Percentiles rank a stretch among this genome's conserved stretches.
These are phyloP conservation scores for Rutstroemia sp. DNA, from an alignment of 2,329 filamentous ascomycete species.

Conservation along the genomic window DNA sequence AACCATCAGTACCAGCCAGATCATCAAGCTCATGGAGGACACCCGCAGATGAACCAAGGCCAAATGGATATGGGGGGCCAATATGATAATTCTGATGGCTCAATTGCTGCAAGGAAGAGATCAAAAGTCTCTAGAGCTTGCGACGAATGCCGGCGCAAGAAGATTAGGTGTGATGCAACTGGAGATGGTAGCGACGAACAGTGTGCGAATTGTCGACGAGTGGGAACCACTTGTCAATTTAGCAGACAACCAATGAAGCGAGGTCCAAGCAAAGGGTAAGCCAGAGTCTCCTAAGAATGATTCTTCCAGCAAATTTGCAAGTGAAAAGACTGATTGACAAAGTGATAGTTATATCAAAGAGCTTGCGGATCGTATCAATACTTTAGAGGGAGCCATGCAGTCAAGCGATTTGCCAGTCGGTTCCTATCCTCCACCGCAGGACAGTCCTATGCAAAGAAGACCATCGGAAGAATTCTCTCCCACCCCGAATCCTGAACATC, in stretches of 20 bases:
- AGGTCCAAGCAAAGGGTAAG: conserved; percentile 79
- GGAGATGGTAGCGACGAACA: conserved; percentile 65
- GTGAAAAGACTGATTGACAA: conserved; percentile 14
- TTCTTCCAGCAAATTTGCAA: background rate
- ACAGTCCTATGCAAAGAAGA: conserved; percentile 31
- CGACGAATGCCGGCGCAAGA: conserved; percentile 83
- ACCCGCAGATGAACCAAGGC: conserved; percentile 16
- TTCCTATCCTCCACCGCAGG: conserved; percentile 34
- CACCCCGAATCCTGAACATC: conserved; percentile 35
- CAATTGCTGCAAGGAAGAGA: conserved; percentile 54
- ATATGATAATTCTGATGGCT: conserved; percentile 39
- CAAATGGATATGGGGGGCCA: conserved; percentile 37
- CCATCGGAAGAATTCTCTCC: conserved; percentile 46
- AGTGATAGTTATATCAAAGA: conserved; percentile 75
- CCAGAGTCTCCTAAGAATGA: background rate
- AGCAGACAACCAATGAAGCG: conserved; percentile 83
- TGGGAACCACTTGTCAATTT: conserved; percentile 72
- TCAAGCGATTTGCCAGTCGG: conserved; percentile 26
- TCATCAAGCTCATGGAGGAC: conserved; percentile 18
- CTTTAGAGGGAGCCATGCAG: conserved; percentile 70
- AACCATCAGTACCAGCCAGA: conserved; percentile 29
- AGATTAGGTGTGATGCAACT: conserved; percentile 80
- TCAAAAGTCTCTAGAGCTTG: conserved; percentile 85
- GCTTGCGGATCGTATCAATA: conserved; percentile 75
- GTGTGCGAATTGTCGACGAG: conserved; percentile 75